These are phyloP conservation scores for Backusella tuberculispora DNA, from an alignment of 192 early-diverging fungal genomes.

Conservation along the genomic window DNA sequence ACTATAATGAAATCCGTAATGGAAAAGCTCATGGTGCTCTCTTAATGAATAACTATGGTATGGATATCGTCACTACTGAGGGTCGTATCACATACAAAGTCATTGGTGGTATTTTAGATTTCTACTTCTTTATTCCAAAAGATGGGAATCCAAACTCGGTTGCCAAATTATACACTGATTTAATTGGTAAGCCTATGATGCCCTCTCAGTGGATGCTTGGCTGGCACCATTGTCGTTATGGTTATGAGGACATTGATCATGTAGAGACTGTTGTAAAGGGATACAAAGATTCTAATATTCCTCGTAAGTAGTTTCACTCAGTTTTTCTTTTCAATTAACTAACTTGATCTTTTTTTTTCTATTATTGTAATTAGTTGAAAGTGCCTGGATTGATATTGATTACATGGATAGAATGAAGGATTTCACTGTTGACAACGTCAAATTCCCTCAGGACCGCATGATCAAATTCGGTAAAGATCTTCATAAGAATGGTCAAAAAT, in stretches of 20 bases:
- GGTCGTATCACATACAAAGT: constrained; percentile 65
- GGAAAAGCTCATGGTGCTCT: constrained; percentile 56
- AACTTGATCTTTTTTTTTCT: neutral
- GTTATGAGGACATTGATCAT: constrained; percentile 57
- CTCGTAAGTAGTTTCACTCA: constrained; percentile 44
- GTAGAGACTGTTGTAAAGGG: constrained; percentile 57
- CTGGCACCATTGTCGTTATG: constrained; percentile 44
- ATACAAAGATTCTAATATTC: constrained; percentile 60
- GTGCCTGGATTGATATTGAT: constrained; percentile 69
- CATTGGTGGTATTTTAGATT: constrained; percentile 67
- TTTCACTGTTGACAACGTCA: constrained; percentile 61
- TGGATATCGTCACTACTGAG: constrained; percentile 58
- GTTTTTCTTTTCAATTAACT: neutral
- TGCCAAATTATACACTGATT: constrained; percentile 56
- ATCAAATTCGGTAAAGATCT: constrained; percentile 49
- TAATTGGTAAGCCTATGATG: constrained; percentile 65
- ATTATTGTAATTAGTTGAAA: constrained; percentile 5
- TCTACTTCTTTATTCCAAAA: constrained; percentile 63
- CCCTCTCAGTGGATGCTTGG: constrained; percentile 48
- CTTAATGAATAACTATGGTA: constrained; percentile 65
- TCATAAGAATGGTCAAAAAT: constrained; percentile 51
- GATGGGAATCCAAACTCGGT: constrained; percentile 36
- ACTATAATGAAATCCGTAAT: constrained; percentile 65
- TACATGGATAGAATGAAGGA: constrained; percentile 68
- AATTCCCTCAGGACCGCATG: constrained; percentile 58